Evolutionary conservation across 2,329 filamentous ascomycete species (phyloP), one percentile per base, ranked within the genome.

Genomic region (Aureobasidium subglaciale): DNA sequence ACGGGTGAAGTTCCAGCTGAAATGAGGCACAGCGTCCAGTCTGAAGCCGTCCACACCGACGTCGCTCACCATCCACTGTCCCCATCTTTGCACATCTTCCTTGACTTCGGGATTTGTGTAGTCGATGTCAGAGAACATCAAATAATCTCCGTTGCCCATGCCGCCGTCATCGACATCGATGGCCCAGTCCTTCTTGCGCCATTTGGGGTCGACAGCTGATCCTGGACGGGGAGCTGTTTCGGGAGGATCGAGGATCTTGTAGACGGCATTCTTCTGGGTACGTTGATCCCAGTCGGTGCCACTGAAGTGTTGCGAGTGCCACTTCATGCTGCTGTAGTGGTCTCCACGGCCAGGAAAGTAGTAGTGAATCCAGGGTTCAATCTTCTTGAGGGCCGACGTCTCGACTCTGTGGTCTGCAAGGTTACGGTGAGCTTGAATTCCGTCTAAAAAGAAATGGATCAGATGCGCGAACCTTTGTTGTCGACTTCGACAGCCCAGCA

Each of bases 91-190:
- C 4, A 88, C 77, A 60, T 89, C 86, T 4, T 77, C 68, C 30
- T 76, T 74, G 9, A 88, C 85, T 61, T 87, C 85, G 0, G 75
- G 74, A 56, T 86, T 78, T 2, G 72, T 69, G 65, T 86, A 85
- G 67, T 88, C 85, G 35, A 89, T 67, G 66, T 89, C 82, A 5
- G 83, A 81, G 62, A 87, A 88, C 83, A 89, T 87, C 15, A 88
- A 76, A 64, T 83, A 88, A 66, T 85, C 82, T 38, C 70, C 72
- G 63, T 89, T 89, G 7, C 86, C 86, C 60, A 82, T 78, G 66
- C 86, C n/a, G n/a, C n/a, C 75, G 18, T 79, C 76, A 25, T 82
- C 82, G 3, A 85, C 84, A 13, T 78, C 77, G 0, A 76, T 63
- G 2, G 81, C 80, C 85, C 85, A 88, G 34, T 77, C 75, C 63